A percentile compares a stretch with the other conserved stretches of the same genome.
Conservation (phyloP, 2,329 filamentous ascomycete species). For the Huntiella abstrusa region DNA sequence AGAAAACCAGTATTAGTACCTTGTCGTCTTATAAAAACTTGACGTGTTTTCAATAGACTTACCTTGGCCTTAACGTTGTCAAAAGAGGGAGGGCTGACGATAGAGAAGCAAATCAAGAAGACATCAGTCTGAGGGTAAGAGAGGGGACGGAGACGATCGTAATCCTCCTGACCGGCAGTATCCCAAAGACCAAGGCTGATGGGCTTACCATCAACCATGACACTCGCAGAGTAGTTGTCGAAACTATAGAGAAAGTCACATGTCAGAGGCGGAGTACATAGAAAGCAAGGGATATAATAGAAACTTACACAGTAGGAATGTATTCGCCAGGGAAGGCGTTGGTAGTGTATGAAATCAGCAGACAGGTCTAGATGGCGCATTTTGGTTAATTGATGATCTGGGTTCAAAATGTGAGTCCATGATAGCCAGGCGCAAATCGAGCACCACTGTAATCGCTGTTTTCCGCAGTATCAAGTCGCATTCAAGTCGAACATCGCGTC, state of each 20-base stretch:
- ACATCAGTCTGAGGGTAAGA: slow-evolving; percentile 98
- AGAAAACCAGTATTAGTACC: not conserved
- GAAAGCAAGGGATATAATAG: not conserved
- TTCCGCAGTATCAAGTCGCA: not conserved
- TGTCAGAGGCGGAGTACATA: not conserved
- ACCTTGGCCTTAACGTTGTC: slow-evolving; percentile 99
- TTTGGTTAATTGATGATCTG: not conserved
- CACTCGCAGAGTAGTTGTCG: slow-evolving; percentile 97
- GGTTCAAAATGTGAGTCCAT: too few species aligned
- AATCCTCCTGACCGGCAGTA: slow-evolving; percentile 97
- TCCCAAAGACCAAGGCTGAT: slow-evolving; percentile 96
- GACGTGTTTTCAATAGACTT: slow-evolving; percentile 16
- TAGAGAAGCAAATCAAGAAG: slow-evolving; percentile 95
- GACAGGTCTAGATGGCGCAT: slow-evolving; percentile 54
- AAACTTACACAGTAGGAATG: slow-evolving; percentile 82
- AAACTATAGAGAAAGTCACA: slow-evolving; percentile 38
- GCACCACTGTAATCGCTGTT: not conserved
- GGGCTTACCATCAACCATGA: slow-evolving; percentile 96
- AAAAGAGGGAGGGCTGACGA: slow-evolving; percentile 92
- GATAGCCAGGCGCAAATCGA: too few species aligned
- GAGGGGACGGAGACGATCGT: slow-evolving; percentile 81
- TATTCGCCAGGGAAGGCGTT: slow-evolving; percentile 99
- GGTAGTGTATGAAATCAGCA: slow-evolving; percentile 97
- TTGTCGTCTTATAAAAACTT: not conserved
- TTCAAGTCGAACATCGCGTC: not conserved